A percentile compares a stretch with the other conserved stretches of the same genome.
phyloP scores from a whole-genome alignment of 176 grass and related monocot species.

The Triticum urartu region DNA sequence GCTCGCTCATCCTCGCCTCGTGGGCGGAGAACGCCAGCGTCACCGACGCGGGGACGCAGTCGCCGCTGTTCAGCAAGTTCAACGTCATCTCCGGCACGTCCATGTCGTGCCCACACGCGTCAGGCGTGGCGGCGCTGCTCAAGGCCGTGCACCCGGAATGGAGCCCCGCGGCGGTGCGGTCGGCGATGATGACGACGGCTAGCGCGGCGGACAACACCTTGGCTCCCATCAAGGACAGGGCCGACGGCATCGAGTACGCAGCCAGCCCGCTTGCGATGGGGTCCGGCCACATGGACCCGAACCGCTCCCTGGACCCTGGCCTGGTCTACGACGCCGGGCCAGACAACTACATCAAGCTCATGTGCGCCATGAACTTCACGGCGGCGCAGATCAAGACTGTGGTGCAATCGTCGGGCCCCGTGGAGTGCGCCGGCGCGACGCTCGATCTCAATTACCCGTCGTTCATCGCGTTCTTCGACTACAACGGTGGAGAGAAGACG shows the following conservation, averaged over 20 bases:
- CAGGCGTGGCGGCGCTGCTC: constrained; percentile 63
- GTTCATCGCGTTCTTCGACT: constrained; percentile 60
- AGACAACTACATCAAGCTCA: constrained; percentile 58
- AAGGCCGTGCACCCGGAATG: constrained; percentile 48
- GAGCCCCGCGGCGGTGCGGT: constrained; percentile 69
- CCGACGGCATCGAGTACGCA: background rate
- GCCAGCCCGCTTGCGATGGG: constrained; percentile 49
- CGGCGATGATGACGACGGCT: constrained; percentile 83
- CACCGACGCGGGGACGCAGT: constrained; percentile 7
- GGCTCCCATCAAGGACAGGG: constrained; percentile 60
- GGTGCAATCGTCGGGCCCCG: constrained; percentile 11
- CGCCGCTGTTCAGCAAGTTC: constrained; percentile 43
- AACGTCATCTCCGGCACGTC: constrained; percentile 80
- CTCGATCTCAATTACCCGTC: constrained; percentile 88
- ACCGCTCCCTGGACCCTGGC: constrained; percentile 58
- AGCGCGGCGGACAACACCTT: constrained; percentile 55
- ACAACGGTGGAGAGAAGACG: constrained; percentile 1
- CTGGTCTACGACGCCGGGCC: constrained; percentile 67
- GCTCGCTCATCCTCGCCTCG: constrained; percentile 54
- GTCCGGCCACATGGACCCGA: constrained; percentile 65
- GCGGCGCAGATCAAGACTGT: constrained; percentile 58
- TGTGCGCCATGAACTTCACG: constrained; percentile 87
- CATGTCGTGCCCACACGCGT: constrained; percentile 77
- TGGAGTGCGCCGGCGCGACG: constrained; percentile 49
- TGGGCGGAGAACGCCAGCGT: constrained; percentile 62